Base-by-base conservation (phyloP, 331 rosid genomes). In the Quercus lobata region DNA sequence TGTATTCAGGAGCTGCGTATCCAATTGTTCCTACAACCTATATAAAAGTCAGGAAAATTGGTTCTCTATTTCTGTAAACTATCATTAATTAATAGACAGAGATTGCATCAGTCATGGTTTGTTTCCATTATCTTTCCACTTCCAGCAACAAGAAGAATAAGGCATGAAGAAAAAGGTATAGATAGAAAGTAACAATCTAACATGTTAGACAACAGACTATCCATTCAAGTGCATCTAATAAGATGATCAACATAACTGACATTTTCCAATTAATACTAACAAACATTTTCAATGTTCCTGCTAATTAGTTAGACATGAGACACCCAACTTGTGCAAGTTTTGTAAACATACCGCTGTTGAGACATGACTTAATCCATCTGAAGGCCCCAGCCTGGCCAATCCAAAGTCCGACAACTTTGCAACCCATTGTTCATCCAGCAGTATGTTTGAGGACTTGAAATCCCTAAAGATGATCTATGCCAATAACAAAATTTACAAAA, bases 21-120 rank as follows among this genome's bases (percentile, higher is more conserved):
- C 92, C 92, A 55, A 89, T 82, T 27, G 92, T 89, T 82, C 92
- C 92, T 29, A 89, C 92, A 58, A 89, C 89, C 92, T 89, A 76
- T 57, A 62, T 19, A n/a, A 29, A 79, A 17, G 80, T 55, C 32
- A 75, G 81, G 41, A 71, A 53, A 32, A 15, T 29, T 27, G 19
- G 14, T 24, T 25, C 19, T 22, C 21, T 75, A n/a, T 60, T 8
- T 57, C 37, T 7, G 46, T 6, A 19, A 8, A 78, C 73, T 9
- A 27, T 8, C 10, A 29, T 9, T 60, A 60, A 68, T 17, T 60
- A 30, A 68, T n/a, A 30, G 32, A 61, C 22, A 60, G 25, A 78
- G 21, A 34, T 35, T 30, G 55, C 55, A 49, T 49, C 1, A 49
- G 55, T 19, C 70, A 55, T 4, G 46, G 25, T 60, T 60, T 60